These are phyloP conservation scores for Starmera caribaea DNA, from an alignment of 805 yeast genomes.

Conservation along the genomic window DNA sequence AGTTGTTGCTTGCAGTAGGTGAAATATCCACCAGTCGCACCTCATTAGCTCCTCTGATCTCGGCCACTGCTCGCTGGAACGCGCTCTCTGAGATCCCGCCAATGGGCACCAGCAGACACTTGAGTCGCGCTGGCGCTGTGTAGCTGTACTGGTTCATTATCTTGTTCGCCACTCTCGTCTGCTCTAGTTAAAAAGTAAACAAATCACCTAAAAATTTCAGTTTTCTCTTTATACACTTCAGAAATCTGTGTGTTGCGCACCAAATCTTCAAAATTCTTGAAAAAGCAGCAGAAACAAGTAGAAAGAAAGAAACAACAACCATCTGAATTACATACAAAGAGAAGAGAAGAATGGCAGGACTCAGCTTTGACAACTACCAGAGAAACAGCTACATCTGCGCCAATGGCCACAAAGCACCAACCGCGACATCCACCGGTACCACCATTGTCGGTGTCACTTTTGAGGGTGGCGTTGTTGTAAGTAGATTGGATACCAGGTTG, in stretches of 20 bases:
- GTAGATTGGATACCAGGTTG: too few relatives aligned
- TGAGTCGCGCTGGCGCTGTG: slow-evolving; percentile 57
- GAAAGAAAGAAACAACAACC: background rate
- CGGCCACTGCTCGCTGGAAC: slow-evolving; percentile 28
- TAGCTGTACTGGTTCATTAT: slow-evolving; percentile 37
- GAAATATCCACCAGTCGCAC: slow-evolving; percentile 70
- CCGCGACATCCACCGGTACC: slow-evolving; percentile 97
- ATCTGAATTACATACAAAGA: background rate
- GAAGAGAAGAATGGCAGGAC: slow-evolving; percentile 59
- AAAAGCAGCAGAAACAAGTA: slow-evolving; percentile 8
- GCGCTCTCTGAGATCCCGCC: slow-evolving; percentile 34
- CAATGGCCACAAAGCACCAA: slow-evolving; percentile 70
- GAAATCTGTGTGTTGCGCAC: too few relatives aligned
- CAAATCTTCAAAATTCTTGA: too few relatives aligned
- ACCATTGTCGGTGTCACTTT: slow-evolving; percentile 95
- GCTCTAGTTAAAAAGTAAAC: too few relatives aligned
- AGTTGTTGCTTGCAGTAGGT: slow-evolving; percentile 37
- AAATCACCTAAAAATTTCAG: too few relatives aligned
- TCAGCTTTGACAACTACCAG: slow-evolving; percentile 87
- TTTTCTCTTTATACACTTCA: too few relatives aligned
- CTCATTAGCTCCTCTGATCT: slow-evolving; percentile 43
- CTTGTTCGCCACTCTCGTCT: too few relatives aligned
- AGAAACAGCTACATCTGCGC: slow-evolving; percentile 71
- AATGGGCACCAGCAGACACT: slow-evolving; percentile 59
- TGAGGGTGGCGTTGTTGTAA: slow-evolving; percentile 76